Percentiles rank a stretch among this genome's conserved stretches.
phyloP scores from a whole-genome alignment of 176 grass and related monocot genomes.

The Juncus inflexus region DNA sequence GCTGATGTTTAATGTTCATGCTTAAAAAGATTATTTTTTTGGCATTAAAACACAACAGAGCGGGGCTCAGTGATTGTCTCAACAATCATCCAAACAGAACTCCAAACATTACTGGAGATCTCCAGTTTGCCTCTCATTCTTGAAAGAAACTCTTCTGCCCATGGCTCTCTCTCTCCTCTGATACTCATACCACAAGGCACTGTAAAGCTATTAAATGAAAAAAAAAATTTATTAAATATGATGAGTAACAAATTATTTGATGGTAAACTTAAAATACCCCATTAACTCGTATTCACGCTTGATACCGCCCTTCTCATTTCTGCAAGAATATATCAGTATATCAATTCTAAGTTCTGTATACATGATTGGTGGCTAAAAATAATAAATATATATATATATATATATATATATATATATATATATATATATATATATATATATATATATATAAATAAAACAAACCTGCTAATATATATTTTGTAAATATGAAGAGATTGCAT shows the following conservation, averaged over 20 bases:
- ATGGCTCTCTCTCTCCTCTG: conserved; percentile 52
- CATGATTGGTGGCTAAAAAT: not conserved
- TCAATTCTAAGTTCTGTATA: conserved; percentile 2
- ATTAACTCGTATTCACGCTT: conserved; percentile 56
- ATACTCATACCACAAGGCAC: conserved; percentile 46
- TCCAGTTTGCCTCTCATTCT: conserved; percentile 40
- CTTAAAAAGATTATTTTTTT: too few species aligned
- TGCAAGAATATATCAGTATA: conserved; percentile 19
- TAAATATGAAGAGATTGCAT: conserved; percentile 69
- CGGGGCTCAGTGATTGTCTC: conserved; percentile 29
- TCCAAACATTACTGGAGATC: conserved; percentile 45
- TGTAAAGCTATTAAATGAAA: conserved; percentile 57
- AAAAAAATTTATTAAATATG: not conserved
- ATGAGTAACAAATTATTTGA: not conserved
- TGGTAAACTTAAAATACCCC: conserved; percentile 40
- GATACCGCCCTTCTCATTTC: conserved; percentile 14
- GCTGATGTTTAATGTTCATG: too few species aligned
- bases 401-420: not conserved
- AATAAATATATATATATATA: not conserved
- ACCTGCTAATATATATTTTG: conserved; percentile 60
- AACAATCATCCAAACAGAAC: conserved; percentile 49
- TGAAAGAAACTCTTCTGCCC: conserved; percentile 52
- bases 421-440: not conserved
- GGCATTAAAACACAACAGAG: conserved; percentile 21
- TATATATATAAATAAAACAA: conserved; percentile 1